Evolutionary conservation across 2,329 filamentous ascomycete species (phyloP).

Genomic region (Capronia coronata): DNA sequence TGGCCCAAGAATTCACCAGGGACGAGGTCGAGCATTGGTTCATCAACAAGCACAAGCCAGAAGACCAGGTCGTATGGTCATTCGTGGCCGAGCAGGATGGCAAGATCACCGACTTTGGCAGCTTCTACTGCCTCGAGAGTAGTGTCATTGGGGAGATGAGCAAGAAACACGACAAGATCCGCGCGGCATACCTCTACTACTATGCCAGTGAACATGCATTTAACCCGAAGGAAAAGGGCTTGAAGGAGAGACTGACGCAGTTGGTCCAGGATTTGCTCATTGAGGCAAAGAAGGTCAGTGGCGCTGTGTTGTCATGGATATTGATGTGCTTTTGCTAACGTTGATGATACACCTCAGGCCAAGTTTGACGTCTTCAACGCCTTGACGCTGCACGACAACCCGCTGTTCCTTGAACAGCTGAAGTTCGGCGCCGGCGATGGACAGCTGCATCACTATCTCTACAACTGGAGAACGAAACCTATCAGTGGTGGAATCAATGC

Average conservation of each 20-base stretch:
- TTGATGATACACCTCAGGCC: constrained; percentile 37
- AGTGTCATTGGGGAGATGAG: constrained; percentile 59
- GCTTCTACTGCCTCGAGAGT: constrained; percentile 91
- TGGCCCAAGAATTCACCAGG: constrained; percentile 72
- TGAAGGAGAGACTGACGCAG: constrained; percentile 73
- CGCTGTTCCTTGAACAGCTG: constrained; percentile 83
- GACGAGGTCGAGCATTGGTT: constrained; percentile 88
- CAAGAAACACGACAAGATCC: constrained; percentile 65
- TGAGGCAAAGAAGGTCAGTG: constrained; percentile 65
- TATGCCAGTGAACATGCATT: constrained; percentile 83
- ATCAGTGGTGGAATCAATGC: constrained; percentile 78
- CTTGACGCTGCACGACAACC: constrained; percentile 87
- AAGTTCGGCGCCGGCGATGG: constrained; percentile 94
- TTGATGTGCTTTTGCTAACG: background rate
- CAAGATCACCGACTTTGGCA: constrained; percentile 93
- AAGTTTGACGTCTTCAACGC: constrained; percentile 97
- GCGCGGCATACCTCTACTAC: constrained; percentile 94
- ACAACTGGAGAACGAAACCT: constrained; percentile 88
- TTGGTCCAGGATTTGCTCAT: constrained; percentile 82
- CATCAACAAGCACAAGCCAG: constrained; percentile 54
- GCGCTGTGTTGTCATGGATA: no score
- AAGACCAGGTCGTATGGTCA: constrained; percentile 76
- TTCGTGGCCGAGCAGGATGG: constrained; percentile 74
- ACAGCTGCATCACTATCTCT: constrained; percentile 92
- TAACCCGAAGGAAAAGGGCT: constrained; percentile 45